Evolutionary conservation across 805 yeast species (phyloP).

Genomic region (Wickerhamiella kurtzmanii): DNA sequence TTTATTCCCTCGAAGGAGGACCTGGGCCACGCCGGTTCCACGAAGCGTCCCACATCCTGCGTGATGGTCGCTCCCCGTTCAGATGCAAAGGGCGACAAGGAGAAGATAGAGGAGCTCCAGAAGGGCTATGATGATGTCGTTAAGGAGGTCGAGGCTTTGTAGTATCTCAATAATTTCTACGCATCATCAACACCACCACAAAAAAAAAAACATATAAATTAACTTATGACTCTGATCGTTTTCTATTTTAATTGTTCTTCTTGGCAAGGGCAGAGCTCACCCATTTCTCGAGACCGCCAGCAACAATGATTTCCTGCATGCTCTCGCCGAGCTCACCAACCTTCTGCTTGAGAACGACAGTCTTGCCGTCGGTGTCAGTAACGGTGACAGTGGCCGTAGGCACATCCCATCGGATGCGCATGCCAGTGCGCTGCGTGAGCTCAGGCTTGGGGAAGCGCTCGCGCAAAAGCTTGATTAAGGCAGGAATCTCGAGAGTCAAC

Average conservation of each 20-base stretch:
- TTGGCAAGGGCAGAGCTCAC: conserved; percentile 29
- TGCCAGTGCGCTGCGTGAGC: conserved; percentile 87
- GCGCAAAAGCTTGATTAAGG: conserved; percentile 63
- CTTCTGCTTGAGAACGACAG: conserved; percentile 58
- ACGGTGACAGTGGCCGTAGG: conserved; percentile 70
- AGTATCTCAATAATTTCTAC: not conserved
- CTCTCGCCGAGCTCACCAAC: conserved; percentile 94
- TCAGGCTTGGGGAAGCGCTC: conserved; percentile 48
- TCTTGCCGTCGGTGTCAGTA: conserved; percentile 38
- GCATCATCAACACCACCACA: not conserved
- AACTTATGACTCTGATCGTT: not conserved
- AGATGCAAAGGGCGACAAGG: conserved; percentile 46
- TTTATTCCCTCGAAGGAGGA: conserved; percentile 97
- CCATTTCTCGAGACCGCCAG: conserved; percentile 99
- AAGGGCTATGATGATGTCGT: conserved; percentile 87
- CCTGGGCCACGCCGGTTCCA: conserved; percentile 96
- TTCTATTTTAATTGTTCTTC: not conserved
- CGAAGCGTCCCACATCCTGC: conserved; percentile 97
- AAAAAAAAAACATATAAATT: not conserved
- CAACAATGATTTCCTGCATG: conserved; percentile 89
- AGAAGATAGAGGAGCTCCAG: conserved; percentile 74
- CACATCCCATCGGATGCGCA: conserved; percentile 88
- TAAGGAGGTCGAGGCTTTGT: conserved; percentile 52
- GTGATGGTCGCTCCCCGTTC: conserved; percentile 77
- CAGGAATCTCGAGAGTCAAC: conserved; percentile 86